Evolutionary conservation across 306 rosid species (phyloP).

Genomic region (Cucurbita maxima): DNA sequence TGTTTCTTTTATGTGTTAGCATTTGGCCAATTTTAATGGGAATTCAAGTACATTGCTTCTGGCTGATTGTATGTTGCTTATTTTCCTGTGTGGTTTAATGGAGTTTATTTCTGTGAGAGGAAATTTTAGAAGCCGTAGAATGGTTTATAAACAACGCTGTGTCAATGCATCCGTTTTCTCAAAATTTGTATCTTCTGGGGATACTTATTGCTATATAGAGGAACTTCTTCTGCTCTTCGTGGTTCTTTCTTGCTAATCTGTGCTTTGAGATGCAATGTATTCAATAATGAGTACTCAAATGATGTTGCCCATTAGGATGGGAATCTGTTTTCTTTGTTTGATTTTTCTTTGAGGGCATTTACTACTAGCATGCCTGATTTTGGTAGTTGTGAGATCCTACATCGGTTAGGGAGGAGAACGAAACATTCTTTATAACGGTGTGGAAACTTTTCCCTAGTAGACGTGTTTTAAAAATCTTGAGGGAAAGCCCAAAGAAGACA

Average conservation of each 20-base stretch:
- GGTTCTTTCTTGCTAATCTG: neutral
- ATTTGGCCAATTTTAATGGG: neutral
- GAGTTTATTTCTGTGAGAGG: no score
- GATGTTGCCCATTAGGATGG: neutral
- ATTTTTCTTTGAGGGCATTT: neutral
- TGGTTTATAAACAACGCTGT: no score
- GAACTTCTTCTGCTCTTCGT: neutral
- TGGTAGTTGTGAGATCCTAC: neutral
- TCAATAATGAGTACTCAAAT: no score
- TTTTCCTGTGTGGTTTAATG: neutral
- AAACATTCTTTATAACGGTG: no score
- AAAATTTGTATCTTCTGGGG: neutral
- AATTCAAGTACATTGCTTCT: neutral
- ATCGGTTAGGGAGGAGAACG: no score
- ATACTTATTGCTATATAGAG: neutral
- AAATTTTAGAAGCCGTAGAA: no score
- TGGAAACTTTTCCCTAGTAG: no score
- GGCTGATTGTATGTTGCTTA: neutral
- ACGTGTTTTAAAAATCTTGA: no score
- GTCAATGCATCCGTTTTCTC: neutral
- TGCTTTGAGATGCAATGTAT: neutral
- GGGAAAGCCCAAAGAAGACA: no score
- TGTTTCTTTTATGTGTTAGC: neutral
- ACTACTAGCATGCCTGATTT: neutral
- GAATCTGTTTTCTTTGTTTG: neutral